Percentiles rank a stretch among this genome's conserved stretches.
Conservation (phyloP, 148 eudicot genomes). For the Limonium bicolor region DNA sequence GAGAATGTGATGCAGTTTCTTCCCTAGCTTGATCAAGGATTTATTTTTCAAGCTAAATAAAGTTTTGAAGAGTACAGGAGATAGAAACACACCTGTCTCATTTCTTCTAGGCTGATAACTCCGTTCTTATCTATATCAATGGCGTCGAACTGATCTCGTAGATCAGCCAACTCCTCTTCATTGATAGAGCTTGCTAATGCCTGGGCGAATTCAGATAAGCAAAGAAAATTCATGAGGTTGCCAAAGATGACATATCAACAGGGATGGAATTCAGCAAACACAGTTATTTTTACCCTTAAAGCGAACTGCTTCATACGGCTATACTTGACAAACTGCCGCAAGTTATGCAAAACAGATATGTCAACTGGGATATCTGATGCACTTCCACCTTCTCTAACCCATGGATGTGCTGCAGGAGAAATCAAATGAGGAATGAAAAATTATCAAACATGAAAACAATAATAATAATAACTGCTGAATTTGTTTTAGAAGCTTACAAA, state of each 20-base stretch:
- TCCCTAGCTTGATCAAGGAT: background rate
- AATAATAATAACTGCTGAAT: background rate
- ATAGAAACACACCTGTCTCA: conserved; percentile 82
- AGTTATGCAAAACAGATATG: conserved; percentile 74
- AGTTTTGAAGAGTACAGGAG: too few species aligned
- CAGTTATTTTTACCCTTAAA: conserved; percentile 37
- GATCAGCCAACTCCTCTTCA: conserved; percentile 68
- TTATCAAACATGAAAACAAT: background rate
- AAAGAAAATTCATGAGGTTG: background rate
- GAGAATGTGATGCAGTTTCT: too few species aligned
- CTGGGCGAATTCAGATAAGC: too few species aligned
- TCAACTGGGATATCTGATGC: conserved; percentile 91
- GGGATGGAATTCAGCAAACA: background rate
- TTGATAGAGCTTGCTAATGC: conserved; percentile 84
- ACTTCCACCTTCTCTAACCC: conserved; percentile 97
- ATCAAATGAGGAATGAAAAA: conserved; percentile 2
- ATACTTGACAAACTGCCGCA: conserved; percentile 88
- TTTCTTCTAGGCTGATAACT: conserved; percentile 84
- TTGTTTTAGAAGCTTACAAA: too few species aligned
- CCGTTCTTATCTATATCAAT: conserved; percentile 92
- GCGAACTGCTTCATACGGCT: conserved; percentile 94
- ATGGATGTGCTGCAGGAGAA: conserved; percentile 61
- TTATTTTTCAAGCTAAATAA: too few species aligned
- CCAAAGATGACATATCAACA: background rate
- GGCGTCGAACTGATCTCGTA: conserved; percentile 90